Conservation (phyloP, 2,329 filamentous ascomycete species). For the Epicoccum nigrum region DNA sequence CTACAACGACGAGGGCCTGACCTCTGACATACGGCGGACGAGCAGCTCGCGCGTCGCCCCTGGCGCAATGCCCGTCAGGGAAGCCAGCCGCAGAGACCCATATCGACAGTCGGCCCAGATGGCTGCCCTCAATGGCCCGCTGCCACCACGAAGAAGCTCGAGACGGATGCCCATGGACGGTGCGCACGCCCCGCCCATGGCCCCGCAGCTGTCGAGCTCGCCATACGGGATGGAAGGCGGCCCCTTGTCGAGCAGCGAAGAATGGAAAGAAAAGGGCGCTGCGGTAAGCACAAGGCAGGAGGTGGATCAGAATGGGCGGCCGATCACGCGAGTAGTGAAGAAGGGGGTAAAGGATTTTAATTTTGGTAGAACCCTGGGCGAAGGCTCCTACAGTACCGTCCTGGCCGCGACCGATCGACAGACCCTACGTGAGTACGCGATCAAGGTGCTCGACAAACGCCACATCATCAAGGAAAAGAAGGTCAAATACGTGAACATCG, state of each 20-base stretch:
- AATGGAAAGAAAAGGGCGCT: conserved; percentile 96
- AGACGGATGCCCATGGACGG: conserved; percentile 67
- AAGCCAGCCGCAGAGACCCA: conserved; percentile 71
- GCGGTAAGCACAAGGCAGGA: conserved; percentile 82
- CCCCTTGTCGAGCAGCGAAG: conserved; percentile 73
- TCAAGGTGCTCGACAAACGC: conserved; percentile 97
- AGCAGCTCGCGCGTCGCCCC: conserved; percentile 68
- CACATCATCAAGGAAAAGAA: conserved; percentile 99
- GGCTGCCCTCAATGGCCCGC: conserved; percentile 63
- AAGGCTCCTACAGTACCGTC: conserved; percentile 97
- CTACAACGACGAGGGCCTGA: conserved; percentile 54
- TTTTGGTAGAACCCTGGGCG: conserved; percentile 87
- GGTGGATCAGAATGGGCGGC: conserved; percentile 81
- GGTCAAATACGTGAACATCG: conserved; percentile 99
- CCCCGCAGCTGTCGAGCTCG: conserved; percentile 36
- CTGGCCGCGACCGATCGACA: conserved; percentile 91
- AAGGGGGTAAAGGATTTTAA: conserved; percentile 97
- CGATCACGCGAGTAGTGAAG: conserved; percentile 83
- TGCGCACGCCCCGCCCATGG: conserved; percentile 20
- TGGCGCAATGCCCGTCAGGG: conserved; percentile 68
- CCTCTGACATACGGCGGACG: conserved; percentile 53
- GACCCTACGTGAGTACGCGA: conserved; percentile 93
- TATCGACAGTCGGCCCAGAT: conserved; percentile 67
- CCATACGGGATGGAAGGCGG: conserved; percentile 64
- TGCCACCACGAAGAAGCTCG: conserved; percentile 79